phyloP scores from a whole-genome alignment of 805 yeast species.

The Saccharomycopsis vini region DNA sequence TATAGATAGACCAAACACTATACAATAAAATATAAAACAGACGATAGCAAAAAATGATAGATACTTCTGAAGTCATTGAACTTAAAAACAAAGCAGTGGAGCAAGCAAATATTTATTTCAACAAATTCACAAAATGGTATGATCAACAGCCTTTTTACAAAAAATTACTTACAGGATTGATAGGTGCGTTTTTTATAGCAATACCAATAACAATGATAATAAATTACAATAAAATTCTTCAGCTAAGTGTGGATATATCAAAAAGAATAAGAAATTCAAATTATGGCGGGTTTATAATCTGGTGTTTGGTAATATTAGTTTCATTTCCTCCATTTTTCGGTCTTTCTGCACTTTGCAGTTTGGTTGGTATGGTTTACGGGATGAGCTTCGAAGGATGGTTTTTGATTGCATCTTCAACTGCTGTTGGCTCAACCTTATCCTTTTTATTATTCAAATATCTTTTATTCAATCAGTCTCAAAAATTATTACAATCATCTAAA shows the following conservation, averaged over 20 bases:
- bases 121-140: no score
- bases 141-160: neutral
- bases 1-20: no score
- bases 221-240: slow-evolving; percentile 21
- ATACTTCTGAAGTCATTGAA: no score
- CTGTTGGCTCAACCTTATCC: slow-evolving; percentile 66
- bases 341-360: slow-evolving; percentile 55
- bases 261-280: slow-evolving; percentile 34
- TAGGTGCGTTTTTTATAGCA: slow-evolving; percentile 16
- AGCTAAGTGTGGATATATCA: slow-evolving; percentile 33
- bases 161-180: slow-evolving; percentile 14
- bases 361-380: slow-evolving; percentile 80
- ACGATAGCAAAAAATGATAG: no score
- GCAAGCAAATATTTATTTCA: no score
- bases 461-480: slow-evolving; percentile 47
- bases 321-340: slow-evolving; percentile 92
- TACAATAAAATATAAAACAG: no score
- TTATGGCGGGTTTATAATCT: slow-evolving; percentile 39
- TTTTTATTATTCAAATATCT: slow-evolving; percentile 58
- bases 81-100: no score
- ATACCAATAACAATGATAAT: neutral
- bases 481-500: slow-evolving; percentile 51
- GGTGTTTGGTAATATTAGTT: slow-evolving; percentile 48
- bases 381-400: slow-evolving; percentile 69
- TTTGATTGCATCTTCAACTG: slow-evolving; percentile 56